Conservation (phyloP, 2,329 filamentous ascomycete genomes). For the Intubia oerlemansii region DNA sequence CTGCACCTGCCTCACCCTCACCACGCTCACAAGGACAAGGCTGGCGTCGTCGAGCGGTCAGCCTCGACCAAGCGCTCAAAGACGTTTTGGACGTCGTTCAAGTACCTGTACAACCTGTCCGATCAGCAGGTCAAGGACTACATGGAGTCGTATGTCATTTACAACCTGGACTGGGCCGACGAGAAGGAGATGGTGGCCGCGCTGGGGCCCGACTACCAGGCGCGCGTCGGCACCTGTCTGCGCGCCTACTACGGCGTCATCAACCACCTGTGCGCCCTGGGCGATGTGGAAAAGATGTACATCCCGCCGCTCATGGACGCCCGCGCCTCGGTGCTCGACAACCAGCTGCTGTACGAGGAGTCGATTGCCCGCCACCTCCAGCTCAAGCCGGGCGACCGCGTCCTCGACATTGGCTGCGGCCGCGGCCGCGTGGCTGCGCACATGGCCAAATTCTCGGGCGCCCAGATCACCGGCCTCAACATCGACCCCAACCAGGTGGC, state of each 20-base stretch:
- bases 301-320: conserved; percentile 31
- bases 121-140: conserved; percentile 30
- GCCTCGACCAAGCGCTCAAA: conserved; percentile 25
- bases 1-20: too few relatives aligned
- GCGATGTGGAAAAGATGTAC: conserved; percentile 37
- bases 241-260: conserved; percentile 30
- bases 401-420: conserved; percentile 30
- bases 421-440: conserved; percentile 31
- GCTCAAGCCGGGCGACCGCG: conserved; percentile 21
- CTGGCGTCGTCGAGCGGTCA: conserved; percentile 18
- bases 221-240: conserved; percentile 27
- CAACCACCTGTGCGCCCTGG: conserved; percentile 31
- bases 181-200: conserved; percentile 23
- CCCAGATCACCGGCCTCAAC: conserved; percentile 27
- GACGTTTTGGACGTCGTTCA: conserved; percentile 27
- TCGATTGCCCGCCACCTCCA: conserved; percentile 24
- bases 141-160: conserved; percentile 34
- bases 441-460: conserved; percentile 25
- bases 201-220: conserved; percentile 25
- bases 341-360: conserved; percentile 30
- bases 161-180: conserved; percentile 32
- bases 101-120: conserved; percentile 24
- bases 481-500: conserved; percentile 30
- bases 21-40: conserved; percentile 1
- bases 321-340: conserved; percentile 25